Conservation (phyloP, 352 stramenopile species). For the Globisporangium acanthophoron region DNA sequence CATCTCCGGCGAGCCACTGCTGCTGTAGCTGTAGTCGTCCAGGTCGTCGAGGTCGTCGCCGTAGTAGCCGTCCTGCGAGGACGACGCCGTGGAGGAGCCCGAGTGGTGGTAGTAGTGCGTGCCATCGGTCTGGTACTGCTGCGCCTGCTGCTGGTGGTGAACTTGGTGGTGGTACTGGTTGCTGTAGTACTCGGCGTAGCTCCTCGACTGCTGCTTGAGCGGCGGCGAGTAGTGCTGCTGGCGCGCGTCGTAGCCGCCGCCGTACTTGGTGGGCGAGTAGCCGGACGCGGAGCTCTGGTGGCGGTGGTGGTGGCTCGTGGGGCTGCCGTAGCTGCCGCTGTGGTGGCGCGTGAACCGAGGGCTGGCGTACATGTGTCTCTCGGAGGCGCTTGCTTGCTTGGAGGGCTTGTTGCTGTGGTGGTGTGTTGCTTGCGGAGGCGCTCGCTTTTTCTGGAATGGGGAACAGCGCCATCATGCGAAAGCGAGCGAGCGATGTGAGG, state of each 20-base stretch:
- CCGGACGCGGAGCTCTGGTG: constrained; percentile 12
- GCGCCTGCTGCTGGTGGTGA: constrained; percentile 22
- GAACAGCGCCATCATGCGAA: not conserved
- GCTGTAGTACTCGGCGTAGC: constrained; percentile 39
- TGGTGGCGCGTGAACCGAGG: constrained; percentile 10
- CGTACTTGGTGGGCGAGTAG: constrained; percentile 13
- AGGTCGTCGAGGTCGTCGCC: constrained; percentile 67
- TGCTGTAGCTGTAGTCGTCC: constrained; percentile 41
- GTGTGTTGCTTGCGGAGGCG: constrained; percentile 2
- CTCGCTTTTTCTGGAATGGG: constrained; percentile 16
- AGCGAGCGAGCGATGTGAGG: not conserved
- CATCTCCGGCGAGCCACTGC: constrained; percentile 49
- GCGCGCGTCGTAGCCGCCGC: constrained; percentile 6
- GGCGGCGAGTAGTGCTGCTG: constrained; percentile 14
- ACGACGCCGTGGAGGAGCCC: constrained; percentile 71
- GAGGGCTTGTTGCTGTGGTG: not conserved
- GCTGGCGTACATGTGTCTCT: constrained; percentile 11
- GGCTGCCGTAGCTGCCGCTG: constrained; percentile 8
- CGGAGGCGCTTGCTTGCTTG: not conserved
- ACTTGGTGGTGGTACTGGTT: constrained; percentile 27
- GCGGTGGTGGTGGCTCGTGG: constrained; percentile 7
- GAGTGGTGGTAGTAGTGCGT: constrained; percentile 63
- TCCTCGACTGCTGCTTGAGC: constrained; percentile 8
- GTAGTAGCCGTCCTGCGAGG: constrained; percentile 75
- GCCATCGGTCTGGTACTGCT: constrained; percentile 48